Evolutionary conservation across 208 protist species (phyloP), one percentile per base, ranked within the genome.

Genomic region (Histomonas meleagridis): DNA sequence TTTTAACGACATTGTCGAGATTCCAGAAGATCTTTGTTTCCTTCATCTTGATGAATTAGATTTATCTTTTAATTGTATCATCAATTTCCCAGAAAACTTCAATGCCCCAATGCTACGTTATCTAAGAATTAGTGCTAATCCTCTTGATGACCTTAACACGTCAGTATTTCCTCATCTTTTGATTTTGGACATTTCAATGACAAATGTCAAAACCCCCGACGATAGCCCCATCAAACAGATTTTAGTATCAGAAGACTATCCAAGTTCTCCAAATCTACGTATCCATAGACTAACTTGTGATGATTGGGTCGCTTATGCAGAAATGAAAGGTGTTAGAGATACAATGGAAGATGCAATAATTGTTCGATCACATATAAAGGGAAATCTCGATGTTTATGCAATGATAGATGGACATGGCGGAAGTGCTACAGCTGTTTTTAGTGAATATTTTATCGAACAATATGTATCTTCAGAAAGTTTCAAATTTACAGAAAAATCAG

Each of bases 251-350:
- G n/a, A n/a, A n/a, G n/a, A n/a, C n/a, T n/a, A n/a, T n/a, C n/a
- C n/a, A n/a, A n/a, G n/a, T n/a, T n/a, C n/a, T n/a, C n/a, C n/a
- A n/a, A n/a, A n/a, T n/a, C n/a, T n/a, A n/a, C n/a, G n/a, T n/a
- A n/a, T n/a, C n/a, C n/a, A n/a, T n/a, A n/a, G n/a, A n/a, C n/a
- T n/a, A n/a, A n/a, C n/a, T n/a, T 69, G 62, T n/a, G 23, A 12
- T 28, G 32, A 81, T 28, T 51, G 12, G 0, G 70, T 81, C n/a
- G 70, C 16, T n/a, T 81, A 51, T 23, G 9, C 26, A 9, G 70
- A 81, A 81, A 86, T 86, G 76, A 86, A 86, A 55, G 76, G 76
- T 12, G 28, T 86, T 21, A 51, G 76, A 55, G 40, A 43, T 7
- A 43, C 23, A 16, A 43, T 51, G 28, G 76, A 86, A 86, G 76